Percentiles rank a stretch among this genome's conserved stretches.
phyloP scores from a whole-genome alignment of 805 yeast species.

The Dipodascus albidus region DNA sequence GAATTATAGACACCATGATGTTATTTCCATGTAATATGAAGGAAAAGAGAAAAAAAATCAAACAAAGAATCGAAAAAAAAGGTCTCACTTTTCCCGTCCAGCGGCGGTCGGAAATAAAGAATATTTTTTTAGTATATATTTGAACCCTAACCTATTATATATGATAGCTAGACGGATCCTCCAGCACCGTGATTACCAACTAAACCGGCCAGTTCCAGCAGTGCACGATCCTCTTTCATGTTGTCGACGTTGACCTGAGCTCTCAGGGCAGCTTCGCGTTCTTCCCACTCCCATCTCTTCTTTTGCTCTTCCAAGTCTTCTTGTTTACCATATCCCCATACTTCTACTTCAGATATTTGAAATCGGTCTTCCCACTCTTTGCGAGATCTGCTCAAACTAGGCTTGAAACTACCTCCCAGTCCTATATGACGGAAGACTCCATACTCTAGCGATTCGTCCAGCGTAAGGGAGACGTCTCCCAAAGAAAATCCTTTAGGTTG shows the following conservation, averaged over 20 bases:
- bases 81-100: not conserved
- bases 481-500: constrained; percentile 30
- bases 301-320: constrained; percentile 68
- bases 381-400: constrained; percentile 26
- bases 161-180: constrained; percentile 30
- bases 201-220: constrained; percentile 72
- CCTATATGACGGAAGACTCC: constrained; percentile 67
- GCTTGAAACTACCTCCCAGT: constrained; percentile 36
- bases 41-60: not conserved
- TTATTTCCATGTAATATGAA: not conserved
- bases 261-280: constrained; percentile 69
- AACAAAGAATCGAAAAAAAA: not conserved
- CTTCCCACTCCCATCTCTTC: constrained; percentile 85
- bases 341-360: constrained; percentile 65
- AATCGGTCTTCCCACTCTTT: constrained; percentile 56
- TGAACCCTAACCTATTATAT: not conserved
- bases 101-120: not conserved
- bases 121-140: too few relatives aligned
- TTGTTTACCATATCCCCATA: constrained; percentile 83
- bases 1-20: not conserved
- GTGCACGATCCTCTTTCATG: constrained; percentile 72
- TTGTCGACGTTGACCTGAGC: constrained; percentile 54
- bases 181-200: constrained; percentile 40
- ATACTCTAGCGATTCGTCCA: constrained; percentile 71
- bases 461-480: constrained; percentile 69